Base-by-base conservation (phyloP, 768 basidiomycete species). In the Piloderma croceum region DNA sequence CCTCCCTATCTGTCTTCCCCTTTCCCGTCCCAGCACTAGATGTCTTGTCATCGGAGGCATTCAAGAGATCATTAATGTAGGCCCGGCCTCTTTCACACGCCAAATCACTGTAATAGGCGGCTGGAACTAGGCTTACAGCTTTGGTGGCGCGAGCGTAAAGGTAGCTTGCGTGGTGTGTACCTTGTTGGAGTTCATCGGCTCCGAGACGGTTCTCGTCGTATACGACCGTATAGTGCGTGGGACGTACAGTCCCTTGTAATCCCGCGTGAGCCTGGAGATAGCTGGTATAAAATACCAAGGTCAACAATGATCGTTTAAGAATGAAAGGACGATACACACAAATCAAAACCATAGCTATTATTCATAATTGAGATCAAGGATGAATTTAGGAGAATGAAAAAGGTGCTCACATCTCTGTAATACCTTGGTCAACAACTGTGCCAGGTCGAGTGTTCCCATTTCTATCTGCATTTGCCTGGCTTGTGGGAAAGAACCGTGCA, bases 91-190 rank as follows among this genome's bases (percentile, higher is more conserved):
- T 68, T 60, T 90, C 87, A 56, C 86, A 89, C 1, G 85, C 88
- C 37, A 90, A 60, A 60, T 90, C 86, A 6, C 85, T 82, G 49
- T 87, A 88, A 53, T 87, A 87, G 1, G 86, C 86, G 0, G 86
- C 73, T 0, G 88, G 86, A 9, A 89, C 70, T 18, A 90, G 65
- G 53, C 83, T 87, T 22, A 92, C 90, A 0, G 87, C 82, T 50
- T 85, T 83, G 3, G 87, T 92, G 1, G 88, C 87, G 4, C 89
- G 75, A 1, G 83, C 87, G 49, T 86, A 92, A 11, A 86, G 65
- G 52, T 89, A 90, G 49, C 78, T 79, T 11, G 70, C 60, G 39
- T 77, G 67, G 52, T 90, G 74, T 0, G 83, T 78, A 2, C 86
- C 81, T 44, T 79, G 69, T 54, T 91, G 89, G 9, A 90, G 64